Percentiles rank a stretch among this genome's conserved stretches.
These are phyloP conservation scores for Myxozyma neglecta DNA, from an alignment of 805 yeast genomes.

Conservation along the genomic window DNA sequence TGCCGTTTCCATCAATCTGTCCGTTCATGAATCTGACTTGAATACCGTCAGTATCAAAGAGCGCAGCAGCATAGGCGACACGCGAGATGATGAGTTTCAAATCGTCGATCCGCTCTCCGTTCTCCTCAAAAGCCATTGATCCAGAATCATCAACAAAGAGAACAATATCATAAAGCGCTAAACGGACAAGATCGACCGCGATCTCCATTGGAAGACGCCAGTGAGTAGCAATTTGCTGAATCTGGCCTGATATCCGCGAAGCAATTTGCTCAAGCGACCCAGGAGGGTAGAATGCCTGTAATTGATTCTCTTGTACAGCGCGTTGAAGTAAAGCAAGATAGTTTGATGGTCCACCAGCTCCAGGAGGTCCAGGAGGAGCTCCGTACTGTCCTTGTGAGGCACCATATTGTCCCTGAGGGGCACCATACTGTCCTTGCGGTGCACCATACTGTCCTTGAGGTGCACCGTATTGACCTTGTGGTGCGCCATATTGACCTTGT, in stretches of 20 bases:
- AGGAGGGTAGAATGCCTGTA: conserved; percentile 38
- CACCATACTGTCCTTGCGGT: conserved; percentile 24
- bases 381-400: conserved; percentile 12
- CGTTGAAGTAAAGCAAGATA: conserved; percentile 29
- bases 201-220: conserved; percentile 39
- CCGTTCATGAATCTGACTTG: conserved; percentile 40
- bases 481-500: conserved; percentile 13
- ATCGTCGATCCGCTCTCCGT: conserved; percentile 40
- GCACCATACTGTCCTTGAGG: conserved; percentile 17
- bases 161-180: conserved; percentile 39
- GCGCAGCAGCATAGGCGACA: conserved; percentile 38
- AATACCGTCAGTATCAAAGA: conserved; percentile 38
- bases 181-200: conserved; percentile 37
- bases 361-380: conserved; percentile 4
- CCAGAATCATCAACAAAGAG: conserved; percentile 40
- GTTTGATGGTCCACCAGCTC: conserved; percentile 16
- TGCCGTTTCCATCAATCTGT: conserved; percentile 33
- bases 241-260: conserved; percentile 29
- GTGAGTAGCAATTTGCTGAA: conserved; percentile 28
- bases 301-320: conserved; percentile 36
- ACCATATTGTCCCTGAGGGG: conserved; percentile 21
- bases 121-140: conserved; percentile 40
- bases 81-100: conserved; percentile 37
- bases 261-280: conserved; percentile 37
- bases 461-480: conserved; percentile 21